Conservation (phyloP, 257 asterid genomes). For the Ajuga chamaepitys region DNA sequence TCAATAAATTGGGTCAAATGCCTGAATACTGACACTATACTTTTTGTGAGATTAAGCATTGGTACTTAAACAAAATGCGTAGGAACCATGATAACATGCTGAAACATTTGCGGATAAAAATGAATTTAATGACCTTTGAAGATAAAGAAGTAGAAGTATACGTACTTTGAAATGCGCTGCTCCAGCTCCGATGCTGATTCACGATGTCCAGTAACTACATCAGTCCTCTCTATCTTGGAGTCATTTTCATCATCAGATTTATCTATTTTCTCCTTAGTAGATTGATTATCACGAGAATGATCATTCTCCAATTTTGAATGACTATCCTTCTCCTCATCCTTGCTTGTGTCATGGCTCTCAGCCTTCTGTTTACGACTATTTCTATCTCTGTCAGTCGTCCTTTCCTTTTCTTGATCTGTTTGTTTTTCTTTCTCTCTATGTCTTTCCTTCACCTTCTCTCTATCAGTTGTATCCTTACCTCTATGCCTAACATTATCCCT, state of each 20-base stretch:
- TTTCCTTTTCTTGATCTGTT: conserved; percentile 49
- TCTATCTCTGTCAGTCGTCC: conserved; percentile 58
- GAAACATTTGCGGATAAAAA: neutral
- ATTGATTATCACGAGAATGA: conserved; percentile 20
- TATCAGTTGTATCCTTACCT: no score
- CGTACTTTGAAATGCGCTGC: conserved; percentile 76
- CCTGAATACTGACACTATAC: neutral
- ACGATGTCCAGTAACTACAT: conserved; percentile 26
- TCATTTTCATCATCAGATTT: conserved; percentile 33
- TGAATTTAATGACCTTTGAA: neutral
- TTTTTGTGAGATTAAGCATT: neutral
- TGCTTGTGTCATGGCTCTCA: conserved; percentile 46
- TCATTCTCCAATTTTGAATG: conserved; percentile 22
- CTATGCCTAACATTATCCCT: conserved; percentile 39
- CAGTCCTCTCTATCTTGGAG: conserved; percentile 28
- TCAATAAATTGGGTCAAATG: neutral
- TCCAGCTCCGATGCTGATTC: conserved; percentile 41
- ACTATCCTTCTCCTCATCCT: conserved; percentile 42
- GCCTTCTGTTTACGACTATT: conserved; percentile 46
- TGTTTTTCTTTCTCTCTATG: conserved; percentile 56
- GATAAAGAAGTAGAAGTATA: conserved; percentile 10
- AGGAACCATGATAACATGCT: neutral
- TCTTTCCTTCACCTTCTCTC: conserved; percentile 56
- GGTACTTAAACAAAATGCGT: neutral
- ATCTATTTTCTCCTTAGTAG: conserved; percentile 24